A percentile compares a stretch with the other conserved stretches of the same genome.
Evolutionary conservation across 257 asterid species (phyloP).

Genomic region (Ilex asprella): DNA sequence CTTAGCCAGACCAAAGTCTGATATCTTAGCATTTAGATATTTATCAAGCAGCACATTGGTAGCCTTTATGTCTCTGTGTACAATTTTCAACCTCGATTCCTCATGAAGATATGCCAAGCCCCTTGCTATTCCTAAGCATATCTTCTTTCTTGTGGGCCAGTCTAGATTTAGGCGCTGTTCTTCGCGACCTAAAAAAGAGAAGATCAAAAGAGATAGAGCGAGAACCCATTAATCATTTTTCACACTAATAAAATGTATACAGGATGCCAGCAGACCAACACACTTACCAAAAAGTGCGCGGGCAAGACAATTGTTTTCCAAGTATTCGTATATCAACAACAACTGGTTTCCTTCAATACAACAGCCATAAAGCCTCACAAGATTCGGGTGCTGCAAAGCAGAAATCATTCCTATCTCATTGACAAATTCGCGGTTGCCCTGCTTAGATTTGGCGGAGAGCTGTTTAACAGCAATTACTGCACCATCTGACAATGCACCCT

Average conservation of each 20-base stretch:
- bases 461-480: conserved; percentile 36
- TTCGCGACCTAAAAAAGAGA: conserved; percentile 14
- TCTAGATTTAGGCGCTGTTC: conserved; percentile 30
- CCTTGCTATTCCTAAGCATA: conserved; percentile 35
- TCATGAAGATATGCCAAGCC: conserved; percentile 44
- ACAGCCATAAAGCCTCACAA: conserved; percentile 42
- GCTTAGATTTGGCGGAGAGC: conserved; percentile 41
- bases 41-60: conserved; percentile 40
- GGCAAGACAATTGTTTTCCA: conserved; percentile 42
- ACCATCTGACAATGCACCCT: conserved; percentile 38
- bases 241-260: not conserved
- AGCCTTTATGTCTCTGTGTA: conserved; percentile 40
- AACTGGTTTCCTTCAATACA: conserved; percentile 47
- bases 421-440: conserved; percentile 41
- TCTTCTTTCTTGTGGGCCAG: conserved; percentile 34
- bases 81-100: conserved; percentile 40
- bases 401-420: conserved; percentile 48
- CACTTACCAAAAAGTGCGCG: conserved; percentile 40
- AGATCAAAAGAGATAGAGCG: not conserved
- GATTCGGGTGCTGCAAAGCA: conserved; percentile 44
- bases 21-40: conserved; percentile 37
- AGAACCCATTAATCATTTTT: not conserved
- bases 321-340: conserved; percentile 36
- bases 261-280: not conserved
- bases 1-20: conserved; percentile 46